Base-by-base conservation (phyloP, 495 filamentous ascomycete species). In the Parmelia sp. region DNA sequence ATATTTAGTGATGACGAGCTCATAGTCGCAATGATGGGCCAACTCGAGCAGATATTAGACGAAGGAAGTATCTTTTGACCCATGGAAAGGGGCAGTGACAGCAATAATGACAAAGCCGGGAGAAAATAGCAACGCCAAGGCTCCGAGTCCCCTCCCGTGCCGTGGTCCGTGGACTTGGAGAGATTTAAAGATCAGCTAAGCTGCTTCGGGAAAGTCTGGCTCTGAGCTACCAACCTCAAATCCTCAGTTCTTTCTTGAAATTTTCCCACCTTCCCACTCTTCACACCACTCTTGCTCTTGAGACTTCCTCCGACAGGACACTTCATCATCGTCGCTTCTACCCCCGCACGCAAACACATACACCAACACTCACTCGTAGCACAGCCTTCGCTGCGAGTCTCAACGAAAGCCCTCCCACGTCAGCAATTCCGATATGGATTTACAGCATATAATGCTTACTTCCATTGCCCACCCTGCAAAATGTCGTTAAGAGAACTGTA, bases 371-470 rank as follows among this genome's bases (percentile, higher is more conserved):
- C 8, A 44, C 40, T 44, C 4, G 23, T n/a, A 40, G 17, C 15
- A 25, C 4, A 35, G 10, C 19, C 59, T 29, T 9, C 21, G 49
- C 17, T 23, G 35, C 44, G 37, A 39, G 27, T 33, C 63, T 19
- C 23, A 58, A 29, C 27, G 25, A 60, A 25, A 58, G 29, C 19
- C 17, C 47, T 23, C 51, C 60, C 29, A 17, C 27, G 49, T 21
- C 44, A 12, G 47, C 25, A 36, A 35, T 17, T 45, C 27, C 59
- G 2, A 10, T n/a, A 66, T 61, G 45, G 49, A 62, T 29, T 40
- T 66, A 57, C 59, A 57, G 59, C 61, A 42, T 2, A 33, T 5
- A 21, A 40, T 57, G 61, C 61, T 63, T 35, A 42, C 21, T 35
- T 56, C 36, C 51, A 44, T 36, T 14, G 35, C 29, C 37, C 49